Percentiles rank a stretch among this genome's conserved stretches.
Evolutionary conservation across 306 rosid species (phyloP).

Genomic region (Vachellia collinsii): DNA sequence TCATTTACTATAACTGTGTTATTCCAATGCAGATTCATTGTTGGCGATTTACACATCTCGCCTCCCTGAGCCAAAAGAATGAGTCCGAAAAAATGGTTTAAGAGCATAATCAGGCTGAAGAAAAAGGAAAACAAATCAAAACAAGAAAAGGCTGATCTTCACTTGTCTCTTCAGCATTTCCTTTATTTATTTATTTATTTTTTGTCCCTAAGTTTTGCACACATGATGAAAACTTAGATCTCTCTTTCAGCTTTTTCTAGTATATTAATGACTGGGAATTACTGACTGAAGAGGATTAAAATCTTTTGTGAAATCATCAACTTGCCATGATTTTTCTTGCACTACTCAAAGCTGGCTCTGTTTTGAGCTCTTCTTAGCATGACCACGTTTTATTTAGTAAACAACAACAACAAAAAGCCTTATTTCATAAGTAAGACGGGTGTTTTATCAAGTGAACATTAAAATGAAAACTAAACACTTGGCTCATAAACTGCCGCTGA

Average conservation of each 20-base stretch:
- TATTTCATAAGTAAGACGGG: too few species aligned
- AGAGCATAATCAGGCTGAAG: constrained; percentile 51
- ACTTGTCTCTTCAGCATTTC: constrained; percentile 9
- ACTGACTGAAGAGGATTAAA: background rate
- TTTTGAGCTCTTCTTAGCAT: background rate
- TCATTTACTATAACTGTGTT: background rate
- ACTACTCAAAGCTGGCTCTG: background rate
- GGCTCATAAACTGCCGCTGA: background rate
- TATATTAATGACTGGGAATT: background rate
- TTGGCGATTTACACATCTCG: constrained; percentile 8
- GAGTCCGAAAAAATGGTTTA: constrained; percentile 63
- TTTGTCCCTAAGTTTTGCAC: background rate
- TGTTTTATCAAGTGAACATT: background rate
- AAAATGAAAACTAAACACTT: background rate
- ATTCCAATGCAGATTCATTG: constrained; percentile 35
- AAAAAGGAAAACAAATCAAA: constrained; percentile 58
- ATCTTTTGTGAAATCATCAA: background rate
- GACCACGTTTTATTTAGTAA: background rate
- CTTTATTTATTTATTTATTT: background rate
- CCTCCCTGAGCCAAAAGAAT: constrained; percentile 57
- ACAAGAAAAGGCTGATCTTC: constrained; percentile 40
- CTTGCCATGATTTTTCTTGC: background rate
- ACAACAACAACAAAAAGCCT: too few species aligned
- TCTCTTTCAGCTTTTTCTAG: background rate
- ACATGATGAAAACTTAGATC: constrained; percentile 32